Base-by-base conservation (phyloP, 164 flowering plant species). In the Pachysandra terminalis region DNA sequence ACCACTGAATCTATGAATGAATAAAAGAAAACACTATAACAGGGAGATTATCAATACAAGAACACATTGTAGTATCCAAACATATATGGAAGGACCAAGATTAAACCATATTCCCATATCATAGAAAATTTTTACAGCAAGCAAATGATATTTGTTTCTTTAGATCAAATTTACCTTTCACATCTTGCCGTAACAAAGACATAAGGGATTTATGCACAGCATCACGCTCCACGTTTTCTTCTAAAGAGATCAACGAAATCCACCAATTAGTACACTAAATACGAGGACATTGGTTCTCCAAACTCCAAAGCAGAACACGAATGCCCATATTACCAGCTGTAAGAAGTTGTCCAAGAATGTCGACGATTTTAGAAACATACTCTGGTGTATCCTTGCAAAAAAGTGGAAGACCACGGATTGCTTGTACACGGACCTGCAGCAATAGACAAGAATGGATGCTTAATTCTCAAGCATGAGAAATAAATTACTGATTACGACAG, bases 311-410 rank as follows among this genome's bases (percentile, higher is more conserved):
- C 7, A 59, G 22, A 27, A 54, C 25, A 23, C 25, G 52, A 37
- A 72, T 19, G 28, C 45, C 35, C 16, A 25, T 27, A 27, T 68
- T 86, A 94, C 98, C 98, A 72, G 89, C 79, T 10, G 76, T 62
- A 51, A 94, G 89, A 21, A 94, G 86, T 69, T 94, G 97, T 40
- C 82, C 96, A 23, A 91, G 87, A 80, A 90, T 83, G 77, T 89
- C 90, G 27, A 90, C 92, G 77, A 94, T 87, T 71, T 91, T 87
- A 21, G 96, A 77, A 67, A 89, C 80, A 74, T 84, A 77, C 52
- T 89, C 92, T 3, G 96, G 90, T n/a, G 89, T 86, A 76, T 91
- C 98, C 85, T 90, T 94, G 82, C 96, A 91, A 73, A 94, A 86
- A 65, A 94, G 91, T 13, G 97, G 98, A 73, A 94, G 96, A 19